Evolutionary conservation across 1,284 basidiomycete genomes (phyloP).

Genomic region (Ceratobasidium papillatum): DNA sequence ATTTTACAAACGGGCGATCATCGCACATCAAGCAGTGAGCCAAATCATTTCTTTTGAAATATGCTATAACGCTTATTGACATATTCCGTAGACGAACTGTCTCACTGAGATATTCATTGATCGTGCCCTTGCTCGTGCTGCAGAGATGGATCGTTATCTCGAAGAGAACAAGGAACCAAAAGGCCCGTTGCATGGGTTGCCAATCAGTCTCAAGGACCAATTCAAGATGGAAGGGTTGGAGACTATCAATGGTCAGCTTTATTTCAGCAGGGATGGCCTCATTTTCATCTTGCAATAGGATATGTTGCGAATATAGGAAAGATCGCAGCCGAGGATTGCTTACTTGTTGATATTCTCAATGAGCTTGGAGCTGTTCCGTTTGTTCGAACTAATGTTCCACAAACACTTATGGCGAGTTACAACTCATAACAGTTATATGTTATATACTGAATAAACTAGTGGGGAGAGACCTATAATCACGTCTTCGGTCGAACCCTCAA

Average conservation of each 20-base stretch:
- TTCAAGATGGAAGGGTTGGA: constrained; percentile 66
- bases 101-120: constrained; percentile 59
- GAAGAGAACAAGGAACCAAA: constrained; percentile 50
- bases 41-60: too few species aligned
- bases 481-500: constrained; percentile 75
- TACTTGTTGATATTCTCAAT: constrained; percentile 67
- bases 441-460: constrained; percentile 50
- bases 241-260: constrained; percentile 61
- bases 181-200: constrained; percentile 51
- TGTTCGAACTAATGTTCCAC: constrained; percentile 75
- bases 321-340: constrained; percentile 62
- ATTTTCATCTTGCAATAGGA: constrained; percentile 54
- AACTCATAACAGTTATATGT: too few species aligned
- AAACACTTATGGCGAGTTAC: constrained; percentile 64
- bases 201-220: constrained; percentile 61
- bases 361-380: constrained; percentile 72
- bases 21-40: constrained; percentile 83
- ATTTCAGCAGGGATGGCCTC: not conserved
- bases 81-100: constrained; percentile 65
- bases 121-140: constrained; percentile 46
- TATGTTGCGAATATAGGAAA: constrained; percentile 75
- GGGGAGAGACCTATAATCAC: constrained; percentile 67
- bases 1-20: constrained; percentile 79
- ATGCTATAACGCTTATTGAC: constrained; percentile 40
- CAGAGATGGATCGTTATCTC: constrained; percentile 47